A percentile compares a stretch with the other conserved stretches of the same genome.
Evolutionary conservation across 192 early-diverging fungal genomes (phyloP).

Genomic region (Coemansia sp.): DNA sequence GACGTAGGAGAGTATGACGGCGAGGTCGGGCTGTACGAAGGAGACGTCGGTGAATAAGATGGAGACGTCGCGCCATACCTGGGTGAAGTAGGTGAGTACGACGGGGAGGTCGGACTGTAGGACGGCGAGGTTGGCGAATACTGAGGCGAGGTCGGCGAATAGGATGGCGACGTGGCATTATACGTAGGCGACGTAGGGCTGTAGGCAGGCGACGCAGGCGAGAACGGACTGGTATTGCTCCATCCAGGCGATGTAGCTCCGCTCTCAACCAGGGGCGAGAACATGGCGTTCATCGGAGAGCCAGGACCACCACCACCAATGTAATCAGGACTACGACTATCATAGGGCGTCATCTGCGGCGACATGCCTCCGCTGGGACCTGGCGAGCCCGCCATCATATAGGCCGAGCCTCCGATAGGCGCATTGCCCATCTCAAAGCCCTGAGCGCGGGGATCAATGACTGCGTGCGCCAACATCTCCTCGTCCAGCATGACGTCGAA

Average conservation of each 20-base stretch:
- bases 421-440: conserved; percentile 58
- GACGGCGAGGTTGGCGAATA: conserved; percentile 68
- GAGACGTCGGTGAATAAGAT: conserved; percentile 62
- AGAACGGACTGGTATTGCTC: conserved; percentile 61
- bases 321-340: conserved; percentile 68
- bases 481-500: conserved; percentile 94
- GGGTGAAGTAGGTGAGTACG: conserved; percentile 68
- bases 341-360: conserved; percentile 81
- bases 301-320: conserved; percentile 60
- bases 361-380: conserved; percentile 66
- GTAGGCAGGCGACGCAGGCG: conserved; percentile 61
- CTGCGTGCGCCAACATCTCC: conserved; percentile 79
- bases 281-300: conserved; percentile 75
- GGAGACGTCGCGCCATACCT: conserved; percentile 68
- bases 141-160: conserved; percentile 64
- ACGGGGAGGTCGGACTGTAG: conserved; percentile 67
- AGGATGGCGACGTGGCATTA: conserved; percentile 68
- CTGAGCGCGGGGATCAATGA: conserved; percentile 58
- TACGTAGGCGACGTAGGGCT: conserved; percentile 77
- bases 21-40: conserved; percentile 63
- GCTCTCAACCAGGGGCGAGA: conserved; percentile 81
- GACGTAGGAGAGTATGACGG: conserved; percentile 54
- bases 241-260: conserved; percentile 66
- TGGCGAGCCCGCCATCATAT: conserved; percentile 56
- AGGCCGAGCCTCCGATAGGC: conserved; percentile 55